Evolutionary conservation across 2,329 filamentous ascomycete genomes (phyloP).

Genomic region (Trichoderma sp.): DNA sequence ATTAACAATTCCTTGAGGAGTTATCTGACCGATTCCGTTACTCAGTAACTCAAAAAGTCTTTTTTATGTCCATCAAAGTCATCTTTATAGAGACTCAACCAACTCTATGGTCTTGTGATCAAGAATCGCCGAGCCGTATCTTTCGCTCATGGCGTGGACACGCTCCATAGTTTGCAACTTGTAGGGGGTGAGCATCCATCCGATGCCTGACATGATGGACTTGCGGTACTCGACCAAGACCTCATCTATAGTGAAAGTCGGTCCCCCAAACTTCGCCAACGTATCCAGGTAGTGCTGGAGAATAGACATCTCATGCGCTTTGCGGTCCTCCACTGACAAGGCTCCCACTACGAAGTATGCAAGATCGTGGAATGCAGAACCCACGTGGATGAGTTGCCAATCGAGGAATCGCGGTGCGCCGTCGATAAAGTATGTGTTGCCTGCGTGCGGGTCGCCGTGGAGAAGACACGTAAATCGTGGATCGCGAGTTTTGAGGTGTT

Average conservation of each 20-base stretch:
- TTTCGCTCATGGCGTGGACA: slow-evolving; percentile 13
- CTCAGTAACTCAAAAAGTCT: not conserved
- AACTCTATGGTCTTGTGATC: slow-evolving; percentile 15
- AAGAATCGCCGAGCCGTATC: slow-evolving; percentile 8
- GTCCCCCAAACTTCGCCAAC: slow-evolving; percentile 6
- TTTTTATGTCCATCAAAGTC: not conserved
- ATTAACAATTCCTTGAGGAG: not conserved
- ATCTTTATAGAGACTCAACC: not conserved
- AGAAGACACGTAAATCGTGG: slow-evolving; percentile 2
- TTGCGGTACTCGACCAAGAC: slow-evolving; percentile 9
- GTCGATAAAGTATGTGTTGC: slow-evolving; percentile 3
- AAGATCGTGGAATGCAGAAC: slow-evolving; percentile 10
- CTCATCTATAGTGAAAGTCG: not conserved
- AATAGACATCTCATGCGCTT: slow-evolving; percentile 10
- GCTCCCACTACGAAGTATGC: slow-evolving; percentile 1
- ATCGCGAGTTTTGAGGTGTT: slow-evolving; percentile 9
- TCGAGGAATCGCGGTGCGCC: slow-evolving; percentile 7
- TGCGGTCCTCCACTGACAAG: slow-evolving; percentile 4
- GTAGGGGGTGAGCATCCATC: slow-evolving; percentile 17
- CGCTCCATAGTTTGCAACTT: slow-evolving; percentile 11
- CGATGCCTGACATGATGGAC: slow-evolving; percentile 5
- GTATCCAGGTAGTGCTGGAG: slow-evolving; percentile 5
- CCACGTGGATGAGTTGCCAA: slow-evolving; percentile 17
- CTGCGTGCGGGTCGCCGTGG: slow-evolving; percentile 11
- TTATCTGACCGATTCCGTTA: not conserved